A percentile compares a stretch with the other conserved stretches of the same genome.
These are phyloP conservation scores for Leccinum obscurum DNA, from an alignment of 768 basidiomycete species.

Conservation along the genomic window DNA sequence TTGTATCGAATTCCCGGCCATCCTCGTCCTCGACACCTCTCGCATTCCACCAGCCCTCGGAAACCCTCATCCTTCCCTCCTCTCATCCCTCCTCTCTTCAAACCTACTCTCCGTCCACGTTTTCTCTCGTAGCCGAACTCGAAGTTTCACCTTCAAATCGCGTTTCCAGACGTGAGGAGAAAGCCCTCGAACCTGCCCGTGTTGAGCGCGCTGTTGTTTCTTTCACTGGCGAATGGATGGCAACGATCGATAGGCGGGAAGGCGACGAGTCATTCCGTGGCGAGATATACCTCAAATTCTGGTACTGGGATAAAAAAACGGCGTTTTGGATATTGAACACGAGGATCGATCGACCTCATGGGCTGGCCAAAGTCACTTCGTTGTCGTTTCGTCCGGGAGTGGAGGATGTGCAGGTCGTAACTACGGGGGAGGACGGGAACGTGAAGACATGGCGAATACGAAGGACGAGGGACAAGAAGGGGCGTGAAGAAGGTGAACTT, in stretches of 20 bases:
- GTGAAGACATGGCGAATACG: conserved; percentile 83
- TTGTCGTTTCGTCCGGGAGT: conserved; percentile 65
- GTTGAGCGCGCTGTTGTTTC: conserved; percentile 74
- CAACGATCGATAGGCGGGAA: conserved; percentile 78
- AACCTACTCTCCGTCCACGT: conserved; percentile 74
- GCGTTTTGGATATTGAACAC: conserved; percentile 79
- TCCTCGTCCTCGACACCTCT: conserved; percentile 58
- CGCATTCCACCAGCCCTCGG: conserved; percentile 70
- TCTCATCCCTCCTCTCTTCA: conserved; percentile 97
- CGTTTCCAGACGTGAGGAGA: conserved; percentile 79
- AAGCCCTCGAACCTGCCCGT: conserved; percentile 67
- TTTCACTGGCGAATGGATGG: conserved; percentile 82
- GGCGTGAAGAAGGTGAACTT: conserved; percentile 51
- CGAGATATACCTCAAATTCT: conserved; percentile 86
- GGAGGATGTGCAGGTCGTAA: conserved; percentile 53
- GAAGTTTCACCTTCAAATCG: conserved; percentile 95
- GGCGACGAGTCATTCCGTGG: conserved; percentile 62
- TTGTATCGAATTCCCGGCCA: conserved; percentile 33
- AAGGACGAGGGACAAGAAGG: conserved; percentile 44
- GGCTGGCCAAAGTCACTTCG: conserved; percentile 56
- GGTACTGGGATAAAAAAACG: conserved; percentile 75
- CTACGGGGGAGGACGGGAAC: conserved; percentile 70
- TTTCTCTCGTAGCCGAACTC: conserved; percentile 76
- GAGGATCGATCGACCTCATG: conserved; percentile 87
- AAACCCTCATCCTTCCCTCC: conserved; percentile 83